Base-by-base conservation (phyloP, 192 early-diverging fungal genomes). In the Gamsiella multidivaricata region DNA sequence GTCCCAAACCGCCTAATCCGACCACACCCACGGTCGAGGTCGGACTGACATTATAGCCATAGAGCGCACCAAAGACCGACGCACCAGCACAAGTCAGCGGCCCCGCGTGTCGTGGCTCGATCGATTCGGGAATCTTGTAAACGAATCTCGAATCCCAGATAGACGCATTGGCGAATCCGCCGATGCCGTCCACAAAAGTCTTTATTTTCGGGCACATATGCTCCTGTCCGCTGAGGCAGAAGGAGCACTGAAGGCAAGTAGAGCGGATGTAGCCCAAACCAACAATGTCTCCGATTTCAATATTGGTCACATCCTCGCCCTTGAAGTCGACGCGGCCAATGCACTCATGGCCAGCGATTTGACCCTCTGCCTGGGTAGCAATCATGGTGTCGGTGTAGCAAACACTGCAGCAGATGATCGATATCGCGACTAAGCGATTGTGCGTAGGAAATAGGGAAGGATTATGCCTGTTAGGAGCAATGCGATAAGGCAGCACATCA, bases 71-170 rank as follows among this genome's bases (percentile, higher is more conserved):
- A 69, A 88, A 95, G 2, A 94, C 89, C 23, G 95, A 91, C 29
- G 88, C 83, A 9, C 94, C 95, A 15, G 94, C 94, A 73, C 95
- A 95, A 68, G 95, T 85, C 43, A 96, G 73, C 3, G 94, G 90
- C 2, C 88, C 91, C 0, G 90, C 91, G 49, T 88, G 84, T 5
- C 81, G 68, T 0, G 87, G 82, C 12, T 82, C 84, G 20, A 89
- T 81, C 7, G 22, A 50, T 1, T 55, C 81, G 5, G 88, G 88
- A 41, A 89, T 86, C 82, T 86, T 88, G 87, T 88, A 93, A n/a
- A 81, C 85, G 57, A 88, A 94, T 45, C 84, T 82, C 50, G 73
- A 60, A 53, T 87, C 79, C 63, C 57, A 69, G 0, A 82, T 68
- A 34, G 72, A 69, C 14, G 88, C 81, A 34, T 86, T 81, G 1